phyloP scores from a whole-genome alignment of 306 rosid species.

The Erythrophleum fordii region DNA sequence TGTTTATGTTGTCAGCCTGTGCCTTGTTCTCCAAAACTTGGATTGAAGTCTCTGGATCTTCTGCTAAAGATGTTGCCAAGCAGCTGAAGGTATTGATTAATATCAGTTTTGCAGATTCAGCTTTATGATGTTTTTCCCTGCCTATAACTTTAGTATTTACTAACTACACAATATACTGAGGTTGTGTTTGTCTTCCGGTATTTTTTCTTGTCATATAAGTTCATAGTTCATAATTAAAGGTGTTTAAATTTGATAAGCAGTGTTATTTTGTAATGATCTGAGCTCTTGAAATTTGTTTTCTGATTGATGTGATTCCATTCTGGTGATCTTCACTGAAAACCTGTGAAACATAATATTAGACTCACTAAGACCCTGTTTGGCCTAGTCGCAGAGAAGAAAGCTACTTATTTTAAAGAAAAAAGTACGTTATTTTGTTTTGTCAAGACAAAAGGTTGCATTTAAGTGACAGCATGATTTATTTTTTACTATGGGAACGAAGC shows the following conservation, averaged over 20 bases:
- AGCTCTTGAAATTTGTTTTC: constrained; percentile 3
- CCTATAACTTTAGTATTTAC: neutral
- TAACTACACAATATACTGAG: neutral
- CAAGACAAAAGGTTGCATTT: too few species aligned
- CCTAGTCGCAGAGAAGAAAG: too few species aligned
- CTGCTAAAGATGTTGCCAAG: constrained; percentile 94
- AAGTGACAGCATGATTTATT: too few species aligned
- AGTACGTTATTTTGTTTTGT: too few species aligned
- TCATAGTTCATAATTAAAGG: neutral
- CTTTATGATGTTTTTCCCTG: neutral
- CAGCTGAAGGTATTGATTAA: constrained; percentile 70
- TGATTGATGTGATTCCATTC: neutral
- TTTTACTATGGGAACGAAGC: too few species aligned
- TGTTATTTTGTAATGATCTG: neutral
- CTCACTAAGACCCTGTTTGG: neutral
- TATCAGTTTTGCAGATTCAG: neutral
- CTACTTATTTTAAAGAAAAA: too few species aligned
- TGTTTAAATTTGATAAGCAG: neutral
- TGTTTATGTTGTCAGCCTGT: constrained; percentile 84
- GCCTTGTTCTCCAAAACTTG: constrained; percentile 92
- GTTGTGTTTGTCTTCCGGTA: neutral
- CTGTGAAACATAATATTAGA: neutral
- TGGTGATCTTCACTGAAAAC: neutral
- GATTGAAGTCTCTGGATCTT: constrained; percentile 97
- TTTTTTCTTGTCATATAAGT: neutral